Percentiles rank a stretch among this genome's conserved stretches.
phyloP scores from a whole-genome alignment of 257 asterid species.

The Eucommia ulmoides region DNA sequence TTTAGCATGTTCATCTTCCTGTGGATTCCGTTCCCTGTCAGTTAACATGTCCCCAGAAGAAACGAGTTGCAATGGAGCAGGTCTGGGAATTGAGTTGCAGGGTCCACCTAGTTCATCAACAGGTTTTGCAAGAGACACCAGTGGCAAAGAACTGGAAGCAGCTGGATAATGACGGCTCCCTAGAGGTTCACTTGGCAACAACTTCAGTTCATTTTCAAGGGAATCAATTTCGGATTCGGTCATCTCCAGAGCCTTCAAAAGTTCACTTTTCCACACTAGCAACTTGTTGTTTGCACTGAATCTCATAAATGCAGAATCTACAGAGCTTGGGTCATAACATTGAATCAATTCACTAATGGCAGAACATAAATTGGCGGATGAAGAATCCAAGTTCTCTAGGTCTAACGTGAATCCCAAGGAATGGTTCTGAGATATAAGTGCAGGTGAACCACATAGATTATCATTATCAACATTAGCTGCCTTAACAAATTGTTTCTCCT shows the following conservation, averaged over 20 bases:
- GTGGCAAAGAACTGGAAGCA: slow-evolving; percentile 31
- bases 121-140: slow-evolving; percentile 27
- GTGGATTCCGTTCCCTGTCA: slow-evolving; percentile 19
- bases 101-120: slow-evolving; percentile 33
- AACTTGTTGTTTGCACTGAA: slow-evolving; percentile 60
- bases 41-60: slow-evolving; percentile 19
- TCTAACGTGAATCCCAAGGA: slow-evolving; percentile 41
- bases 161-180: slow-evolving; percentile 21
- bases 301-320: slow-evolving; percentile 41
- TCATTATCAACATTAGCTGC: slow-evolving; percentile 28
- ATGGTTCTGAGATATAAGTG: slow-evolving; percentile 30
- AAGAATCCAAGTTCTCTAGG: slow-evolving; percentile 55
- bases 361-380: slow-evolving; percentile 48
- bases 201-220: slow-evolving; percentile 74
- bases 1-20: slow-evolving; percentile 15
- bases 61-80: slow-evolving; percentile 30
- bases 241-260: slow-evolving; percentile 62
- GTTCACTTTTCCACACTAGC: slow-evolving; percentile 53
- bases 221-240: slow-evolving; percentile 82
- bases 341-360: slow-evolving; percentile 52
- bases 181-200: slow-evolving; percentile 28
- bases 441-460: slow-evolving; percentile 42
- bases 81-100: slow-evolving; percentile 25
- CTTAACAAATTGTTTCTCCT: slow-evolving; percentile 52
- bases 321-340: slow-evolving; percentile 36